A percentile compares a stretch with the other conserved stretches of the same genome.
Evolutionary conservation across 2,329 filamentous ascomycete genomes (phyloP).

Genomic region (Chaetomium sp.): DNA sequence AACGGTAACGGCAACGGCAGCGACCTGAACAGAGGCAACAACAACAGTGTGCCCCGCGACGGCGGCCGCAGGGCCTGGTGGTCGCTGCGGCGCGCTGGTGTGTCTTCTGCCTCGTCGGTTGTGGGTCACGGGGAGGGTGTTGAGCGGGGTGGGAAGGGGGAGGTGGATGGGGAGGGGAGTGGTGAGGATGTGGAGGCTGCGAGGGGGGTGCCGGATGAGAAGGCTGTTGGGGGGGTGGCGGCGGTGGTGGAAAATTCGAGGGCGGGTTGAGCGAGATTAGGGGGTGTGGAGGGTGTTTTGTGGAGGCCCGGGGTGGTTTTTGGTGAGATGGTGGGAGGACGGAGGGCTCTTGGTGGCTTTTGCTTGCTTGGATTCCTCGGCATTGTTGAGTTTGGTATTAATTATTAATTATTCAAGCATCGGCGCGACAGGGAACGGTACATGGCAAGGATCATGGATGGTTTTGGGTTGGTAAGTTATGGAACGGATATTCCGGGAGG

Average conservation of each 20-base stretch:
- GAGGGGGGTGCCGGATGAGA: background rate
- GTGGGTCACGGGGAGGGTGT: background rate
- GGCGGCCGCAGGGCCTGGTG: conserved; percentile 7
- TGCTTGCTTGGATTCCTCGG: background rate
- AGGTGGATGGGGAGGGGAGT: background rate
- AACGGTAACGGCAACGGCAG: background rate
- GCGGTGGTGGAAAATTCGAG: background rate
- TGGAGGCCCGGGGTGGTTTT: background rate
- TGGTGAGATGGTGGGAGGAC: too few relatives aligned
- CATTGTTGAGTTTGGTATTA: too few relatives aligned
- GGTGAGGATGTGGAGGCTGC: conserved; percentile 5
- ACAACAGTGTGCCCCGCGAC: background rate
- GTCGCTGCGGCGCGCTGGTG: background rate
- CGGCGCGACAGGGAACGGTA: background rate
- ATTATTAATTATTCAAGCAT: background rate
- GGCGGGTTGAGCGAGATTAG: background rate
- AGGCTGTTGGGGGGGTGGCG: background rate
- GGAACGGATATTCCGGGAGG: background rate
- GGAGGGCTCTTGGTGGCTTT: background rate
- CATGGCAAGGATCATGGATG: background rate
- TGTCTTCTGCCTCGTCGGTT: background rate
- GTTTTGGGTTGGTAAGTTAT: background rate
- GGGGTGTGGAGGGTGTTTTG: too few relatives aligned
- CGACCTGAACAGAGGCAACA: background rate
- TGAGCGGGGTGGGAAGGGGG: background rate